Percentiles rank a stretch among this genome's conserved stretches.
These are phyloP conservation scores for Trichosporon sp. DNA, from an alignment of 1,284 basidiomycete genomes.

Conservation along the genomic window DNA sequence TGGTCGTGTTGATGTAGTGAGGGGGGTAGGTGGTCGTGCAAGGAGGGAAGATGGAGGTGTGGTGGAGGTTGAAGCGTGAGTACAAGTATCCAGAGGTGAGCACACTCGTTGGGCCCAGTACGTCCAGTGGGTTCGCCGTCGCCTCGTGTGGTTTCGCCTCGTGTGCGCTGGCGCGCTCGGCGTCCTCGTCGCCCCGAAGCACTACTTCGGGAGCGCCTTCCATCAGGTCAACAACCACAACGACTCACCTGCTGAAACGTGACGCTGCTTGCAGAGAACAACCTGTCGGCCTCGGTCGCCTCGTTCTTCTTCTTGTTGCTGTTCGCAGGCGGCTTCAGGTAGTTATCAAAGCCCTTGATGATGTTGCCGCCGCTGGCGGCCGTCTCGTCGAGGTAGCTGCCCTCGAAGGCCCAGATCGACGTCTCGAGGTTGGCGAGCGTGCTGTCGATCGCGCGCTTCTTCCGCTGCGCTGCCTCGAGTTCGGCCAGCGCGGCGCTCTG, in stretches of 20 bases:
- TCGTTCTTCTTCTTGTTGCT: constrained; percentile 54
- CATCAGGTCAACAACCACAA: constrained; percentile 13
- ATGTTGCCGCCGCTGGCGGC: constrained; percentile 56
- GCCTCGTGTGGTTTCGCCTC: not conserved
- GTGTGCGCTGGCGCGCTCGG: not conserved
- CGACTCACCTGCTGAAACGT: constrained; percentile 54
- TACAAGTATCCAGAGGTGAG: not conserved
- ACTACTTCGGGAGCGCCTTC: constrained; percentile 20
- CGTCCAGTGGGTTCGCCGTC: not conserved
- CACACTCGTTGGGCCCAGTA: not conserved
- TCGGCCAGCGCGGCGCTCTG: constrained; percentile 49
- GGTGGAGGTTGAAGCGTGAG: not conserved
- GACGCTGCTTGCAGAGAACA: constrained; percentile 56
- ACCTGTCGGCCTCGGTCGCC: constrained; percentile 54
- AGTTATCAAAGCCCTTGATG: constrained; percentile 60
- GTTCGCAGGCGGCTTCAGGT: constrained; percentile 56
- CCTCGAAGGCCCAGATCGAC: constrained; percentile 59
- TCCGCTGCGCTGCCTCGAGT: constrained; percentile 48
- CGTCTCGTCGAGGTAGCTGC: constrained; percentile 58
- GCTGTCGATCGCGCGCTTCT: constrained; percentile 49
- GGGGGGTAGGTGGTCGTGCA: not conserved
- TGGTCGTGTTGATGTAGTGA: not conserved
- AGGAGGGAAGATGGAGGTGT: not conserved
- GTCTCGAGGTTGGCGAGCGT: constrained; percentile 55
- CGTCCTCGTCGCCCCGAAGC: not conserved